Conservation (phyloP, 768 basidiomycete species). For the Coprinopsis strossmayeri region DNA sequence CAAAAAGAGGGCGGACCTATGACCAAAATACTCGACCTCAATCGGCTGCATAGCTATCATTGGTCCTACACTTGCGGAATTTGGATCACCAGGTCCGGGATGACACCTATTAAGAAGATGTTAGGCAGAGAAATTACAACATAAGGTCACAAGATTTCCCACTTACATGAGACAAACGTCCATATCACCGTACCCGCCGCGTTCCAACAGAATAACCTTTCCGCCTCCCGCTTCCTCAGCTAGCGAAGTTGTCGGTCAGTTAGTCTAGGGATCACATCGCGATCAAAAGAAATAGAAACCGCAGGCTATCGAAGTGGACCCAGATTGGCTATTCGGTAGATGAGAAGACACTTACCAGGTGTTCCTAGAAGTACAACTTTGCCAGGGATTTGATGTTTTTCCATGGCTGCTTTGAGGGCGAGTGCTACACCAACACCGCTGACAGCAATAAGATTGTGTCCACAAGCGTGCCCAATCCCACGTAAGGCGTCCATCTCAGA, state of each 20-base stretch:
- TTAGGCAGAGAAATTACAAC: background rate
- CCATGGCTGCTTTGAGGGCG: constrained; percentile 63
- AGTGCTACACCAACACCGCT: constrained; percentile 71
- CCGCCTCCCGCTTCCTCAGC: constrained; percentile 79
- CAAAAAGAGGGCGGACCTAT: constrained; percentile 40
- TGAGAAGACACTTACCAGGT: constrained; percentile 39
- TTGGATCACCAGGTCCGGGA: constrained; percentile 49
- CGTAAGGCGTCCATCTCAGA: constrained; percentile 70
- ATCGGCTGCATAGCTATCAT: constrained; percentile 62
- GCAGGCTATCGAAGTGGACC: background rate
- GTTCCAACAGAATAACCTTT: constrained; percentile 66
- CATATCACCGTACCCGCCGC: constrained; percentile 77
- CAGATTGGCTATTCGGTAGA: background rate
- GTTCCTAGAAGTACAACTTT: constrained; percentile 74
- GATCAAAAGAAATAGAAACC: background rate
- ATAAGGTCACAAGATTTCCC: background rate
- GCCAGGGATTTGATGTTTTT: constrained; percentile 55
- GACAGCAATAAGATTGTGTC: constrained; percentile 80
- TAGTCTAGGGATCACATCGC: background rate
- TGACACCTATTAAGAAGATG: constrained; percentile 52
- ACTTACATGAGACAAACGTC: constrained; percentile 71
- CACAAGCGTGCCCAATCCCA: constrained; percentile 63
- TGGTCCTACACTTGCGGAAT: constrained; percentile 44
- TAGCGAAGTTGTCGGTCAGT: constrained; percentile 20
- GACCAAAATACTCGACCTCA: constrained; percentile 67